Evolutionary conservation across 2,329 filamentous ascomycete species (phyloP), one percentile per base, ranked within the genome.

Genomic region (Cytospora piceae): DNA sequence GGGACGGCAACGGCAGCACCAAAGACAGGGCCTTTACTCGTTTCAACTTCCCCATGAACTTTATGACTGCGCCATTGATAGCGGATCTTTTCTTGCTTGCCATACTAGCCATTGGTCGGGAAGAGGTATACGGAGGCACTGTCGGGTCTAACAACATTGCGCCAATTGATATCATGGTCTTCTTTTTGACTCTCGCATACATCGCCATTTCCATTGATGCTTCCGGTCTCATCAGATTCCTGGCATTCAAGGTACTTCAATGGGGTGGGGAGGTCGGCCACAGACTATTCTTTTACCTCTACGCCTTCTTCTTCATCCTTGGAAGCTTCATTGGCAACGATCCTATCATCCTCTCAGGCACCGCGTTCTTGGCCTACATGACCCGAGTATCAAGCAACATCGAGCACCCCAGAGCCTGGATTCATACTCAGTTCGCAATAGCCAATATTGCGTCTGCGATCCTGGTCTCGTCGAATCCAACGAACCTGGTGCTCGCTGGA

Each of bases 191-290:
- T 0, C 74, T 91, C 53, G 90, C 90, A 3, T 93, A 92, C 71
- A 91, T 92, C 66, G 90, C 90, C 56, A 91, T 93, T 55, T 92
- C 89, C 0, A 90, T 92, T 66, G 90, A 92, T 69, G 89, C 90
- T 2, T 92, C 90, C 0, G 90, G 90, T 4, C 79, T 92, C 20
- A 91, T 92, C 71, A 80, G 89, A 63, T 92, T 82, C 68, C 73
- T 92, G 27, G 89, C 90, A 0, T 91, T 90, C 79, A 90, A 85
- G 67, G 89, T 92, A 0, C 79, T 92, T 2, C 82, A 89, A 65
- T 87, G 84, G 77, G 89, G 87, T 57, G 89, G 90, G 4, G 82
- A 86, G 67, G 83, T 84, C n/a, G 90, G 90, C 0, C 87, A 89
- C 66, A 77, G 83, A 31, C 79, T 93, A 1, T 93, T 89, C 78